Percentiles rank a stretch among this genome's conserved stretches.
Conservation (phyloP, 2,329 filamentous ascomycete species). For the Colletotrichum cuscutae region DNA sequence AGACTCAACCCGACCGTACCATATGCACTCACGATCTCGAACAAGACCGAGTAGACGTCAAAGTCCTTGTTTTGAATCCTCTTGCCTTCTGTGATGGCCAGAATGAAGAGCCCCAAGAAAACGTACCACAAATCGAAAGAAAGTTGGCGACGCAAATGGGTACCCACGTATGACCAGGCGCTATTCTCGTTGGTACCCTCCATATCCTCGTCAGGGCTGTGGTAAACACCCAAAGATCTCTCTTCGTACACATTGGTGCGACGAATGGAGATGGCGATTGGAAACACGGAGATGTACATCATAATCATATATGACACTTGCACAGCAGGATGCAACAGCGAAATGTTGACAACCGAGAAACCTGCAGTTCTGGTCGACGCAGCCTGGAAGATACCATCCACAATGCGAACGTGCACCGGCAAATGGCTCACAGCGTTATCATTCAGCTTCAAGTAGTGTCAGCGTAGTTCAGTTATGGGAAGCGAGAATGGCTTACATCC, state of each 20-base stretch:
- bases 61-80: slow-evolving; percentile 74
- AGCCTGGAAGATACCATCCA: slow-evolving; percentile 92
- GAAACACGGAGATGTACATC: slow-evolving; percentile 99
- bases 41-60: slow-evolving; percentile 76
- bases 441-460: slow-evolving; percentile 66
- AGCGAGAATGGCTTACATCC: slow-evolving; percentile 69
- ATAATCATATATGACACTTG: slow-evolving; percentile 96
- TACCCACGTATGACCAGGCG: slow-evolving; percentile 85
- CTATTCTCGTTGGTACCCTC: slow-evolving; percentile 63
- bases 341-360: slow-evolving; percentile 83
- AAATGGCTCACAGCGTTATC: slow-evolving; percentile 74
- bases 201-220: slow-evolving; percentile 56
- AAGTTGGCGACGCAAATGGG: slow-evolving; percentile 90
- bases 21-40: slow-evolving; percentile 90
- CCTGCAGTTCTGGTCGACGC: slow-evolving; percentile 90
- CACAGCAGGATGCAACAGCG: slow-evolving; percentile 85
- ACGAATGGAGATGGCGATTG: slow-evolving; percentile 94
- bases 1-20: slow-evolving; percentile 94
- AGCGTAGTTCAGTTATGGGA: slow-evolving; percentile 35
- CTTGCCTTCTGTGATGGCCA: slow-evolving; percentile 85
- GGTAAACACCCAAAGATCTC: slow-evolving; percentile 81
- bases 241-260: slow-evolving; percentile 98
- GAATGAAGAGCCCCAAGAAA: slow-evolving; percentile 91
- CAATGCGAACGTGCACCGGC: slow-evolving; percentile 78
- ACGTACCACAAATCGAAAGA: slow-evolving; percentile 99